Percentiles rank a stretch among this genome's conserved stretches.
Evolutionary conservation across 2,329 filamentous ascomycete species (phyloP).

Genomic region (Fusarium equiseti): DNA sequence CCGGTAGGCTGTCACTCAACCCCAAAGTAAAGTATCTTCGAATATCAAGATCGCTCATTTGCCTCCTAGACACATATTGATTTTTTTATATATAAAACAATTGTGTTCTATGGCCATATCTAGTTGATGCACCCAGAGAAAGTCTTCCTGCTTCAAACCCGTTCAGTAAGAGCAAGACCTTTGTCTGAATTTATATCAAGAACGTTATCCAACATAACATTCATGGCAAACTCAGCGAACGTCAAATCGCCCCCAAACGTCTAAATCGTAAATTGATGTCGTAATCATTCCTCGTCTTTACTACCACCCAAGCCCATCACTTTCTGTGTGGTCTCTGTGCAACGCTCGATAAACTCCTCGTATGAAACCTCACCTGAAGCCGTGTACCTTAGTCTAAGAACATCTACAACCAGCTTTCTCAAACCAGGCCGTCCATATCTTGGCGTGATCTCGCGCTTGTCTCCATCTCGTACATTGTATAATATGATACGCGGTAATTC

Average conservation of each 20-base stretch:
- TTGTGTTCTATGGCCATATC: neutral
- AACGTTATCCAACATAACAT: neutral
- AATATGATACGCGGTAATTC: constrained; percentile 38
- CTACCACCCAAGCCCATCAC: constrained; percentile 3
- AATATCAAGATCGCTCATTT: neutral
- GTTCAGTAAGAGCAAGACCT: neutral
- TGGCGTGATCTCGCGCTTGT: constrained; percentile 41
- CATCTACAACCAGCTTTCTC: constrained; percentile 23
- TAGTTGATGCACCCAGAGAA: neutral
- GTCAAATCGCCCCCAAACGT: neutral
- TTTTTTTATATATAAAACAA: neutral
- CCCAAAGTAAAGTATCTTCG: neutral
- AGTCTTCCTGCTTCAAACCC: neutral
- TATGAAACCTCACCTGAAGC: neutral
- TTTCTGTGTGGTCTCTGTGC: constrained; percentile 13
- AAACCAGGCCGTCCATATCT: constrained; percentile 13
- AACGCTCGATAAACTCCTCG: constrained; percentile 30
- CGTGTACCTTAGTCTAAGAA: constrained; percentile 41
- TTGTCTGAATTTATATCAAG: neutral
- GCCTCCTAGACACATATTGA: neutral
- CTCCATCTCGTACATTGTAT: constrained; percentile 48
- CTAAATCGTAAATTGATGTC: neutral
- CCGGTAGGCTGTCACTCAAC: neutral
- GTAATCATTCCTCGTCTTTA: neutral
- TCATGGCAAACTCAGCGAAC: neutral